Conservation (phyloP, 257 asterid genomes). For the Lantana camara region DNA sequence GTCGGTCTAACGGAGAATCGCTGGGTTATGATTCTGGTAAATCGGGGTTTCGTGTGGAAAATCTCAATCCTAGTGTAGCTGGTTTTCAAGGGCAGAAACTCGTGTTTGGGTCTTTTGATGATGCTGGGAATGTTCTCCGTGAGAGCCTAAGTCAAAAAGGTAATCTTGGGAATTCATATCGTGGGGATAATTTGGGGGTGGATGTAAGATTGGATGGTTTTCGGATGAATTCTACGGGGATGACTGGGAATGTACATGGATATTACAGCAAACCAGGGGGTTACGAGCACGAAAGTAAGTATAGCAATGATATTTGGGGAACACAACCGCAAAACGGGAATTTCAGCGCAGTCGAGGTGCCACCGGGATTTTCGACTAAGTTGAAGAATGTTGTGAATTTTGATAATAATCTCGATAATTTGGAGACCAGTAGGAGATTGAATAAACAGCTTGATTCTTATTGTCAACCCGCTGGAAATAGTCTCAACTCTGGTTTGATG, state of each 20-base stretch:
- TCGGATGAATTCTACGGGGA: conserved; percentile 27
- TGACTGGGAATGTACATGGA: conserved; percentile 16
- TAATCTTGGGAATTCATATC: no score
- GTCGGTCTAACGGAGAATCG: conserved; percentile 18
- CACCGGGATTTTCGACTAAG: conserved; percentile 43
- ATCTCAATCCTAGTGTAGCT: conserved; percentile 8
- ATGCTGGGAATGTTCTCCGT: conserved; percentile 6
- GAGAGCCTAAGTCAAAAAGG: conserved; percentile 23
- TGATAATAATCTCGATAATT: conserved; percentile 12
- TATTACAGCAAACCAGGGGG: conserved; percentile 22
- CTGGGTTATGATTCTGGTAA: conserved; percentile 21
- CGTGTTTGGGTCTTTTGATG: conserved; percentile 47
- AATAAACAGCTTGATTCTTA: conserved; percentile 36
- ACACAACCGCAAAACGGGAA: conserved; percentile 30
- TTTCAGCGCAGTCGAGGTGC: conserved; percentile 30
- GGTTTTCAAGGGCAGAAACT: conserved; percentile 34
- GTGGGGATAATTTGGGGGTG: no score
- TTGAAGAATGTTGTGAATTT: conserved; percentile 27
- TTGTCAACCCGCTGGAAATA: conserved; percentile 22
- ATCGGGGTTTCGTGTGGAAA: conserved; percentile 25
- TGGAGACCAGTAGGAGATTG: conserved; percentile 13
- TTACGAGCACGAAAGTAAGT: conserved; percentile 21
- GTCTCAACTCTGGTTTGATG: conserved; percentile 26
- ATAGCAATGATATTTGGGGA: conserved; percentile 16
- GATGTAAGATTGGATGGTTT: background rate